Conservation (phyloP, 768 basidiomycete species). For the Termitomyces sp. region DNA sequence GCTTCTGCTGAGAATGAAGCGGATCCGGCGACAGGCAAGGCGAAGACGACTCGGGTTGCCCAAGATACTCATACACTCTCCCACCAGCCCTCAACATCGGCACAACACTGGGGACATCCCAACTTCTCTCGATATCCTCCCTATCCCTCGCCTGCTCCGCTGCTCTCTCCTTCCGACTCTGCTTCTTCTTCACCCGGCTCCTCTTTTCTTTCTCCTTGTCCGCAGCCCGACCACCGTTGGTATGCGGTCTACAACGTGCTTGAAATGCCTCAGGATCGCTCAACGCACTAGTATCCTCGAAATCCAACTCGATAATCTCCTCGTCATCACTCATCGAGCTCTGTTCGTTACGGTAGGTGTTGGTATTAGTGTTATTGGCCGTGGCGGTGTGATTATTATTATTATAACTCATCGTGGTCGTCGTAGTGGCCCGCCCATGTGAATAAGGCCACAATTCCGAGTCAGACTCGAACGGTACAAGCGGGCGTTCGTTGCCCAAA, state of each 20-base stretch:
- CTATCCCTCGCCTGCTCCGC: slow-evolving; percentile 35
- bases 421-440: slow-evolving; percentile 15
- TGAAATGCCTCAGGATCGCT: slow-evolving; percentile 60
- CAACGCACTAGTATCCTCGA: slow-evolving; percentile 65
- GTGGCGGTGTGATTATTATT: slow-evolving; percentile 13
- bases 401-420: slow-evolving; percentile 27
- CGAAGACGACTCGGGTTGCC: slow-evolving; percentile 15
- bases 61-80: not conserved
- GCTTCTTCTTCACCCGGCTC: slow-evolving; percentile 18
- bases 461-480: slow-evolving; percentile 59
- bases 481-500: slow-evolving; percentile 25
- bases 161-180: slow-evolving; percentile 24
- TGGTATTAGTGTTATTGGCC: slow-evolving; percentile 25
- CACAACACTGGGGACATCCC: slow-evolving; percentile 45
- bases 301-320: slow-evolving; percentile 74
- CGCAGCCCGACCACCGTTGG: slow-evolving; percentile 2
- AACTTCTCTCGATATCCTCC: slow-evolving; percentile 54
- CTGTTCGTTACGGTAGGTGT: not conserved
- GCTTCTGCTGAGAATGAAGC: not conserved
- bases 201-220: slow-evolving; percentile 14
- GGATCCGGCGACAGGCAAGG: slow-evolving; percentile 7
- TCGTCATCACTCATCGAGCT: slow-evolving; percentile 34
- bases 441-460: slow-evolving; percentile 71
- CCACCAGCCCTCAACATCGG: slow-evolving; percentile 5
- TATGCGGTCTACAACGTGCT: slow-evolving; percentile 17